Base-by-base conservation (phyloP, 192 early-diverging fungal genomes). In the Helicostylum pulchrum region DNA sequence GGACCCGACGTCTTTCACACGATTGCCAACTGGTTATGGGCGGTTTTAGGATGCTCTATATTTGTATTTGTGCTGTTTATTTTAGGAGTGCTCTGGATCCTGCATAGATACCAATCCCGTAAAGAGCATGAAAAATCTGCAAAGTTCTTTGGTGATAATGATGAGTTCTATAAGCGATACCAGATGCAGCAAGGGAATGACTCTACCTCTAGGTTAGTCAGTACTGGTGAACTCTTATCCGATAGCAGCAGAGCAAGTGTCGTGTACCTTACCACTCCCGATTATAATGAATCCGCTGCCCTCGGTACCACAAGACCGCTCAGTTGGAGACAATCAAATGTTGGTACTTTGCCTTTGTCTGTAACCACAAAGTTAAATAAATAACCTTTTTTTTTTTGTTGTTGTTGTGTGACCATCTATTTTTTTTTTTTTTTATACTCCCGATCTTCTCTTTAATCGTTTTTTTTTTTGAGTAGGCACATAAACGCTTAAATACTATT, bases 101-200 rank as follows among this genome's bases (percentile, higher is more conserved):
- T 76, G 17, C 74, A 76, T 42, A 65, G 74, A 3, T 76, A 66
- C n/a, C 74, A 76, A 45, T 76, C 74, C 36, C 57, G 48, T 36
- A 66, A 64, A 21, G 74, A 76, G n/a, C 74, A 71, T 20, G 66
- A 72, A 50, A 76, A 76, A 52, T 61, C 67, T 4, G 47, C 51
- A 3, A 61, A 62, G 26, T 76, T 72, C 56, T 76, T 71, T 61
- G 74, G 65, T 9, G 54, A 68, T 26, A 62, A 71, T 20, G 65
- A 76, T 12, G 53, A 59, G 44, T 73, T 68, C 49, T 39, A 44
- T 48, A 67, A 62, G 19, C 5, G 9, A 10, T 39, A 39, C 9
- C 36, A 39, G 36, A 9, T 39, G 9, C 36, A 39, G 9, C 36
- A 39, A 39, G 5, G 2, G 2, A 39, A 39, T 4, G 36, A 39